Conservation (phyloP, 148 eudicot species). For the Amaranthus palmeri region DNA sequence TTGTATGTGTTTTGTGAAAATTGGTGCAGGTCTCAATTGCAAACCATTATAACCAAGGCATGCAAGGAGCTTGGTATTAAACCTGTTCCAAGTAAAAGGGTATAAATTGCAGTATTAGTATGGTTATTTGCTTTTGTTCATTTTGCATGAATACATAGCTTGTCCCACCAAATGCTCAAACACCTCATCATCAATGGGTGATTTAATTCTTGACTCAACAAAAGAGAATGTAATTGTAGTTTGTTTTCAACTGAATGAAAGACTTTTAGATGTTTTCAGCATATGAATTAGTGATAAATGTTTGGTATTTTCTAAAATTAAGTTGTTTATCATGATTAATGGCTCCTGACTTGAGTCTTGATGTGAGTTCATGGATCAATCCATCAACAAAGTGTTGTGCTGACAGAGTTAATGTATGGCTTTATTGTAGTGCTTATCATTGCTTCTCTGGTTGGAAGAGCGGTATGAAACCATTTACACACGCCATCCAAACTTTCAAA, state of each 20-base stretch:
- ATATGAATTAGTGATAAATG: too few species aligned
- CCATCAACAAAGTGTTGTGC: neutral
- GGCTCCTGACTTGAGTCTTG: neutral
- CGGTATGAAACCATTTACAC: constrained; percentile 78
- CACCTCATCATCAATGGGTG: too few species aligned
- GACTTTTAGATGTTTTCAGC: too few species aligned
- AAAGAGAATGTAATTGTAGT: too few species aligned
- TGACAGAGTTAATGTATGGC: neutral
- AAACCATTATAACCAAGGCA: constrained; percentile 89
- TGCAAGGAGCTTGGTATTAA: constrained; percentile 84
- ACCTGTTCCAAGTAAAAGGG: constrained; percentile 89
- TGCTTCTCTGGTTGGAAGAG: constrained; percentile 91
- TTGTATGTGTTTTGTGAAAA: neutral
- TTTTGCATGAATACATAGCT: neutral
- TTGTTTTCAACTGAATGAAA: too few species aligned
- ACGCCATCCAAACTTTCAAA: constrained; percentile 93
- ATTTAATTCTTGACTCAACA: too few species aligned
- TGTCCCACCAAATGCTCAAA: neutral
- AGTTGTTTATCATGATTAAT: neutral
- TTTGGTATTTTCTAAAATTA: too few species aligned
- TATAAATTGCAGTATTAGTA: constrained; percentile 15
- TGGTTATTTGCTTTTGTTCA: neutral
- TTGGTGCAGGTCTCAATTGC: constrained; percentile 81
- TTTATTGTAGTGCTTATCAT: constrained; percentile 63
- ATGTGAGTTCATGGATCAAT: neutral